phyloP scores from a whole-genome alignment of 176 grass and related monocot species.

The Thalia dealbata region DNA sequence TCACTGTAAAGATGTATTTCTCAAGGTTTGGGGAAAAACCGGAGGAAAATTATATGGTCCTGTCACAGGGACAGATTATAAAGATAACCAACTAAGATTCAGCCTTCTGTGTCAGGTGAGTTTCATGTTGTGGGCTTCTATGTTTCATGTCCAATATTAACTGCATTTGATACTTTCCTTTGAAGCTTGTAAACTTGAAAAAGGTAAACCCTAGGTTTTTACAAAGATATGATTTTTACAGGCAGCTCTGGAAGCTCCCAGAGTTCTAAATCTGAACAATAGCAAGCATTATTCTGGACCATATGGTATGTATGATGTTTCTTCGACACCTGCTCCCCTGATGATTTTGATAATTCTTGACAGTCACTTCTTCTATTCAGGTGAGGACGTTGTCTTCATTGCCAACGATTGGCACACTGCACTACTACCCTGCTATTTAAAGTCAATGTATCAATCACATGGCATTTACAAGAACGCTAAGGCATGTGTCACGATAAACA shows the following conservation, averaged over 20 bases:
- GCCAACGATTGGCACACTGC: slow-evolving; percentile 92
- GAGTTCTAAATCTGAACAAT: slow-evolving; percentile 65
- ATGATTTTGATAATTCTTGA: slow-evolving; percentile 1
- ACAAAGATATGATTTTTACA: slow-evolving; percentile 9
- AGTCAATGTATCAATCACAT: slow-evolving; percentile 56
- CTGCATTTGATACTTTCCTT: neutral
- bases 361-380: slow-evolving; percentile 24
- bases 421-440: slow-evolving; percentile 60
- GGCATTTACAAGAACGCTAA: slow-evolving; percentile 74
- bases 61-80: slow-evolving; percentile 50
- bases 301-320: slow-evolving; percentile 57
- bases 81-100: slow-evolving; percentile 81
- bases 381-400: slow-evolving; percentile 73
- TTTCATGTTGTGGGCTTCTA: neutral
- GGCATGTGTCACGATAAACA: slow-evolving; percentile 14
- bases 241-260: slow-evolving; percentile 78
- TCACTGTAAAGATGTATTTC: neutral
- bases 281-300: slow-evolving; percentile 51
- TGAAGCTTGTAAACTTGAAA: neutral
- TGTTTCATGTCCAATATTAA: no score
- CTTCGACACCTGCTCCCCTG: neutral
- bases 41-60: slow-evolving; percentile 94
- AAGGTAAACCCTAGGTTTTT: neutral
- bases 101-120: slow-evolving; percentile 81
- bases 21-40: slow-evolving; percentile 93